Base-by-base conservation (phyloP, 2,329 filamentous ascomycete species). In the Albophoma yamanashiensis region DNA sequence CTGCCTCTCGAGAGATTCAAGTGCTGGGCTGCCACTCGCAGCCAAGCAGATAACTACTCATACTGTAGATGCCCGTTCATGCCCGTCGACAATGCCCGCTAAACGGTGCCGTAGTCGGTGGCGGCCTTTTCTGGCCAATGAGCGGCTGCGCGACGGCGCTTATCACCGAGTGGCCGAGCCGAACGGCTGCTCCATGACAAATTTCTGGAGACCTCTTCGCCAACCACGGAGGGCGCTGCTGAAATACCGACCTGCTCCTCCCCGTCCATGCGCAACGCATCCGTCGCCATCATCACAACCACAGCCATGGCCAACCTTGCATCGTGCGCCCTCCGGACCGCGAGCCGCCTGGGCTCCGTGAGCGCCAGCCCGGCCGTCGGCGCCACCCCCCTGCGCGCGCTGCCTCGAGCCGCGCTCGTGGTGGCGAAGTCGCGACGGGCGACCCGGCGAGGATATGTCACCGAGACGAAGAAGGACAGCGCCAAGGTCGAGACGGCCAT, bases 401-500 rank as follows among this genome's bases (percentile, higher is more conserved):
- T 71, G 58, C 63, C 67, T 59, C 68, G 67, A 58, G 66, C 74
- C 58, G 64, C 68, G 62, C 53, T 69, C 57, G 66, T 69, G 59
- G 67, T 69, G 62, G 65, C 67, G 43, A 43, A 27, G 43, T 43
- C 45, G 53, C 50, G 58, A 20, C 57, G 52, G 36, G 63, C 62
- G 58, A 58, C 63, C 45, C 76, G 79, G 67, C 84, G 91, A 71
- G 82, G 78, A 68, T 96, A 96, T 81, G 92, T 96, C 64, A 89
- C 91, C 36, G 88, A 92, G 77, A 88, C 89, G 62, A 91, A 88
- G 78, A 82, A 86, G 65, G 86, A 90, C 67, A 83, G 85, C 74
- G 91, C 91, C 57, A 91, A 92, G 71, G 89, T 96, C 69, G 91
- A 96, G 69, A 89, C 88, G 14, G 87, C 91, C 62, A 92, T 96